phyloP scores from a whole-genome alignment of 2,329 filamentous ascomycete species.

The Scedosporium apiospermum region DNA sequence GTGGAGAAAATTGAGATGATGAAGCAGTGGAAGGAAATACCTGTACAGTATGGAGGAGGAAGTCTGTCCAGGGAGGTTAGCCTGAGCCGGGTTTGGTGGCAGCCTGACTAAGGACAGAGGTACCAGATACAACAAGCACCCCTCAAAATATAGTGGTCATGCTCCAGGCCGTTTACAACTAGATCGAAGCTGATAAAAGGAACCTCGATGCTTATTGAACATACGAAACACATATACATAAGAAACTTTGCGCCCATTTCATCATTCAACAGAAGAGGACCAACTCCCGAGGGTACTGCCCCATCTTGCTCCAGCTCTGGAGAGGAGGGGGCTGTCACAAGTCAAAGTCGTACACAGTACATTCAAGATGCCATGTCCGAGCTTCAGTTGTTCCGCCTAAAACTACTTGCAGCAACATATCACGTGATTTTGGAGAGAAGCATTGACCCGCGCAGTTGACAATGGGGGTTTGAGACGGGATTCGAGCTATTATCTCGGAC shows the following conservation, averaged over 20 bases:
- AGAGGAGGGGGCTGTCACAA: neutral
- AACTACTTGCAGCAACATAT: neutral
- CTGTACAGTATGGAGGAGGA: neutral
- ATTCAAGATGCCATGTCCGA: neutral
- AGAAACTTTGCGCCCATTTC: too few relatives aligned
- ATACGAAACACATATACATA: too few relatives aligned
- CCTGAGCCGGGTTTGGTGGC: neutral
- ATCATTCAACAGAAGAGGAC: too few relatives aligned
- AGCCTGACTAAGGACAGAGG: neutral
- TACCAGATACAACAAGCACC: neutral
- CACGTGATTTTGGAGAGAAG: neutral
- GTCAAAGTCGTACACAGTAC: neutral
- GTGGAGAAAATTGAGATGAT: conserved; percentile 9
- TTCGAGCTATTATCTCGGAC: too few relatives aligned
- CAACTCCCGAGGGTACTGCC: too few relatives aligned
- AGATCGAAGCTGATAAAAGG: neutral
- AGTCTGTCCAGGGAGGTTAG: neutral
- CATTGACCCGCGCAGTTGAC: neutral
- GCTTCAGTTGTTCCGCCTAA: neutral
- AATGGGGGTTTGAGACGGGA: neutral
- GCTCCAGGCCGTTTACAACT: neutral
- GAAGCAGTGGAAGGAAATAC: conserved; percentile 1
- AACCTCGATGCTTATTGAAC: neutral
- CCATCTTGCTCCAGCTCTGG: neutral
- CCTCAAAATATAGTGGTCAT: neutral